phyloP scores from a whole-genome alignment of 2,329 filamentous ascomycete genomes.

The Scleromitrula shiraiana region DNA sequence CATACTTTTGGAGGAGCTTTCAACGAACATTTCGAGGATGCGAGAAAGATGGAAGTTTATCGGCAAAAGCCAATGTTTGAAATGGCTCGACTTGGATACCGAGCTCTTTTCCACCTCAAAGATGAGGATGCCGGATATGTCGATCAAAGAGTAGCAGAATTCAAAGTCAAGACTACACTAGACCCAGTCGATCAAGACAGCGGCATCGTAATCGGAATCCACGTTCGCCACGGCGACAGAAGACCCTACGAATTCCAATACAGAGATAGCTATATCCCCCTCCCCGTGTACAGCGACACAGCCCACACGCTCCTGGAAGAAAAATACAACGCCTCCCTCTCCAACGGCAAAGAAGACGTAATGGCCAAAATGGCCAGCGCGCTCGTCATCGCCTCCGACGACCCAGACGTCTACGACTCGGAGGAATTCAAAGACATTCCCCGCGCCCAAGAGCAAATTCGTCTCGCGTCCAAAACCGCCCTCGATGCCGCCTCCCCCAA shows the following conservation, averaged over 20 bases:
- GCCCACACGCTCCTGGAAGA: constrained; percentile 47
- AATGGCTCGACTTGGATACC: constrained; percentile 62
- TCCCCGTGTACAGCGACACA: constrained; percentile 57
- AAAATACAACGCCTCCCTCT: constrained; percentile 35
- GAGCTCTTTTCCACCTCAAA: constrained; percentile 64
- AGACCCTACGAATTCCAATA: constrained; percentile 74
- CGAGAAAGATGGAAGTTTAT: constrained; percentile 40
- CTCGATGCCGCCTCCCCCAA: constrained; percentile 32
- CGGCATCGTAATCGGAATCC: constrained; percentile 58
- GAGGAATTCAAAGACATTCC: constrained; percentile 51
- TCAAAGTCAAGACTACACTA: constrained; percentile 40
- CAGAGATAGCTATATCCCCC: constrained; percentile 67
- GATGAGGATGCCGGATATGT: constrained; percentile 60
- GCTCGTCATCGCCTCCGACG: constrained; percentile 67
- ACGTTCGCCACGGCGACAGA: constrained; percentile 72
- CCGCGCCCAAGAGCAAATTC: constrained; percentile 68
- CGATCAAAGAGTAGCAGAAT: constrained; percentile 45
- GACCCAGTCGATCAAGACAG: constrained; percentile 36
- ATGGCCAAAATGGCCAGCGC: constrained; percentile 37
- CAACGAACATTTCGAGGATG: constrained; percentile 43
- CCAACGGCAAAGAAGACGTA: constrained; percentile 30
- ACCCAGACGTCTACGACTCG: constrained; percentile 64
- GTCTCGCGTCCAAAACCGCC: constrained; percentile 58
- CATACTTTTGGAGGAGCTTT: constrained; percentile 57
- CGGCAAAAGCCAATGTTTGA: constrained; percentile 55